Conservation (phyloP, 805 yeast genomes). For the Saturnispora ahearnii region DNA sequence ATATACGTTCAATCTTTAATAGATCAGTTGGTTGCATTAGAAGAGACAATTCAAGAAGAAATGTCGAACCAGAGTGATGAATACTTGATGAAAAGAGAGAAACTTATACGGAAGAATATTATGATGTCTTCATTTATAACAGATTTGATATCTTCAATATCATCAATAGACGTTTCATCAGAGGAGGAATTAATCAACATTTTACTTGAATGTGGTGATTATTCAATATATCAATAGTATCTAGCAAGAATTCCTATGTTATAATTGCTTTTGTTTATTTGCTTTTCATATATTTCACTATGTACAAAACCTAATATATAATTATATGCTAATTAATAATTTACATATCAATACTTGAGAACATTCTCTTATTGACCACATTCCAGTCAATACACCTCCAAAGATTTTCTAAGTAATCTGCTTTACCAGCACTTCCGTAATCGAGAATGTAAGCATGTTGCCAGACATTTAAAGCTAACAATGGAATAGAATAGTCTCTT, state of each 20-base stretch:
- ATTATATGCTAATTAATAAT: no score
- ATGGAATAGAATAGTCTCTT: constrained; percentile 59
- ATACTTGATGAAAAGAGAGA: not conserved
- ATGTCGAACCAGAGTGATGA: not conserved
- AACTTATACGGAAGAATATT: not conserved
- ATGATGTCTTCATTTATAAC: constrained; percentile 19
- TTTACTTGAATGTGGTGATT: constrained; percentile 25
- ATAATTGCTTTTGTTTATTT: not conserved
- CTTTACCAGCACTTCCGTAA: constrained; percentile 71
- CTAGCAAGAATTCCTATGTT: constrained; percentile 9
- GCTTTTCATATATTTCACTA: not conserved
- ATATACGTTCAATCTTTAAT: not conserved
- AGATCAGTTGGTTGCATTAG: not conserved
- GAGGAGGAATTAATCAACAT: constrained; percentile 25
- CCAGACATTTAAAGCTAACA: constrained; percentile 78
- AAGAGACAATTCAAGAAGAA: not conserved
- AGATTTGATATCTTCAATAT: constrained; percentile 27
- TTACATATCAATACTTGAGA: constrained; percentile 15
- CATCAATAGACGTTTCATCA: constrained; percentile 25
- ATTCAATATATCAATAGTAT: constrained; percentile 19
- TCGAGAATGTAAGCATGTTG: constrained; percentile 81
- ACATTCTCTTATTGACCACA: constrained; percentile 43
- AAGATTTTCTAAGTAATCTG: constrained; percentile 62
- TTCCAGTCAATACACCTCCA: constrained; percentile 85
- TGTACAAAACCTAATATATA: not conserved